Base-by-base conservation (phyloP, 1,284 basidiomycete genomes). In the Ganoderma multipileum region DNA sequence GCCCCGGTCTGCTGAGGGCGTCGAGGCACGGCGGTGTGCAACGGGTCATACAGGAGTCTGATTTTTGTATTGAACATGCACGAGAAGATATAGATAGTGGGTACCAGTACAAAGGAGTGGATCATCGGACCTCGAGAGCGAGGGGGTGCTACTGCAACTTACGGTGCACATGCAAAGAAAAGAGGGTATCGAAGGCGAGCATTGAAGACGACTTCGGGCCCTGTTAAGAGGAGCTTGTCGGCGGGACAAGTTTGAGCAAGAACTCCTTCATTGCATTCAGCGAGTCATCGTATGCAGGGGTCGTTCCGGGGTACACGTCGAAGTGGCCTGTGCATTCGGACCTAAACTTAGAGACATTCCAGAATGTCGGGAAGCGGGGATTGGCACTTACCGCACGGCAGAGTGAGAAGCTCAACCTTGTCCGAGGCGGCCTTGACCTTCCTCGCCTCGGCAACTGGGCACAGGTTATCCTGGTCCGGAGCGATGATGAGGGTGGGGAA, bases 231-330 rank as follows among this genome's bases (percentile, higher is more conserved):
- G 58, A 42, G 7, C 58, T 5, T 14, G 36, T 16, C 3, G 58
- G 58, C 12, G 57, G 65, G 8, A 67, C 60, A 4, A 30, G 67
- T n/a, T 67, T 26, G 50, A 54, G 30, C 33, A 74, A 54, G 20
- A 74, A 74, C 1, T 55, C 64, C 68, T 30, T 75, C 75, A 62
- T 76, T 67, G 47, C 66, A 2, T 66, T 61, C 47, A 74, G 16
- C 26, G 67, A 54, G 39, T 64, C 18, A 14, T 68, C 65, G 38
- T 70, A 39, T 2, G 59, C 39, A 1, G 47, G 44, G 16, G 58
- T 60, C 23, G 20, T 38, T 16, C 69, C 71, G 4, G 71, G 66
- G 57, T 73, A 73, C 11, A 67, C 14, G 2, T 71, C 70, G 47
- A 73, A 73, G 47, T 73, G 72, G 9, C 64, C 72, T 73, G 59